phyloP scores from a whole-genome alignment of 352 stramenopile species.

The Phytophthora citricola region DNA sequence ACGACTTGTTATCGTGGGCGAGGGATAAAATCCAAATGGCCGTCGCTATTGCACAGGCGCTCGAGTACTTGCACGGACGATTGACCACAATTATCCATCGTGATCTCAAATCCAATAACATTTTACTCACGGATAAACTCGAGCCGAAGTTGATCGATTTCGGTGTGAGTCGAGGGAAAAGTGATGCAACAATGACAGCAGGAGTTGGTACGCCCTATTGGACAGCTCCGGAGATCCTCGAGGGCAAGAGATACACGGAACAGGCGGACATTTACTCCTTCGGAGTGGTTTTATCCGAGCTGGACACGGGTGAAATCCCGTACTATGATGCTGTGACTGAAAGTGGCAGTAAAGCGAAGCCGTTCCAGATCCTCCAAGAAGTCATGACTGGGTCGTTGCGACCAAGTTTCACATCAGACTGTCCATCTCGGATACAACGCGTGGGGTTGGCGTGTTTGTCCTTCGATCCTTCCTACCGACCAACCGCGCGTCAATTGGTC shows the following conservation, averaged over 20 bases:
- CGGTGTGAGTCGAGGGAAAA: constrained; percentile 51
- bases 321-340: constrained; percentile 30
- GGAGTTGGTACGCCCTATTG: constrained; percentile 86
- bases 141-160: constrained; percentile 86
- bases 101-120: constrained; percentile 23
- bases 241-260: constrained; percentile 55
- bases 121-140: constrained; percentile 53
- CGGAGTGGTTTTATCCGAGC: constrained; percentile 58
- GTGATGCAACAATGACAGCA: constrained; percentile 43
- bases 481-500: constrained; percentile 38
- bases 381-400: constrained; percentile 46
- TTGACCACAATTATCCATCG: constrained; percentile 34
- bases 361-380: constrained; percentile 48
- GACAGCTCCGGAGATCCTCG: constrained; percentile 76
- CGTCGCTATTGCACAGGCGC: constrained; percentile 32
- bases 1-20: constrained; percentile 33
- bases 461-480: constrained; percentile 36
- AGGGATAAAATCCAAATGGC: constrained; percentile 51
- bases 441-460: constrained; percentile 36
- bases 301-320: constrained; percentile 42
- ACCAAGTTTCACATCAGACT: constrained; percentile 49
- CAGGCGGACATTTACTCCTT: constrained; percentile 76
- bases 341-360: constrained; percentile 20
- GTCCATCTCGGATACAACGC: constrained; percentile 39
- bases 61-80: constrained; percentile 35